Base-by-base conservation (phyloP, 2,329 filamentous ascomycete genomes). In the Pestalotiopsis fici region DNA sequence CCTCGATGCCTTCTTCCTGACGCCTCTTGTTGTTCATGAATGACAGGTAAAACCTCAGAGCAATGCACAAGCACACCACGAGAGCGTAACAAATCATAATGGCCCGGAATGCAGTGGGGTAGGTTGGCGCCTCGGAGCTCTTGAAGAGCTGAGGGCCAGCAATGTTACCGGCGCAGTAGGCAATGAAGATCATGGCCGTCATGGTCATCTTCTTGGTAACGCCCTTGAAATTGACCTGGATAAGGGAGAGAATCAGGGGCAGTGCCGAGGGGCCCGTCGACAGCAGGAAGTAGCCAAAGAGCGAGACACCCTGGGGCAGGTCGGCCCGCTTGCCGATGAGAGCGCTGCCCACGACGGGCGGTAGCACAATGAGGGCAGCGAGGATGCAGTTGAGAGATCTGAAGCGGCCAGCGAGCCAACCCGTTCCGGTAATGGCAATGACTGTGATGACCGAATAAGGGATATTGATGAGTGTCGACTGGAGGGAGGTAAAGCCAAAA, bases 201-300 rank as follows among this genome's bases (percentile, higher is more conserved):
- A 88, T 83, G 6, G 86, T 87, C 82, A 87, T 86, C 75, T 88
- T 89, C 79, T 89, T 89, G 37, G 86, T 87, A 23, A 87, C 84
- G 18, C 87, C 87, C 13, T 83, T 81, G 70, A 83, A 86, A 72
- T 89, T 88, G 18, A 84, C 81, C 72, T 86, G 84, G 3, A 88
- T 83, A 0, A 89, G 82, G 0, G 86, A 83, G 76, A 89, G 81
- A 12, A 82, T 81, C 1, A 90, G 80, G 0, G 87, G 87, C 77
- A 89, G 81, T 1, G 83, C 83, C 0, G 85, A 80, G 0, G 87
- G 83, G 0, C 86, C 86, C 0, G 85, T 83, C 0, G 83, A 83
- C 3, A 89, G 79, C 11, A 88, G 75, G 71, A 89, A 89, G 75
- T 89, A 89, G 3, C 85, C 87, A 37, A 89, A 83, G 0, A 89